Base-by-base conservation (phyloP, 2,329 filamentous ascomycete genomes). In the Aspergillus fructus region DNA sequence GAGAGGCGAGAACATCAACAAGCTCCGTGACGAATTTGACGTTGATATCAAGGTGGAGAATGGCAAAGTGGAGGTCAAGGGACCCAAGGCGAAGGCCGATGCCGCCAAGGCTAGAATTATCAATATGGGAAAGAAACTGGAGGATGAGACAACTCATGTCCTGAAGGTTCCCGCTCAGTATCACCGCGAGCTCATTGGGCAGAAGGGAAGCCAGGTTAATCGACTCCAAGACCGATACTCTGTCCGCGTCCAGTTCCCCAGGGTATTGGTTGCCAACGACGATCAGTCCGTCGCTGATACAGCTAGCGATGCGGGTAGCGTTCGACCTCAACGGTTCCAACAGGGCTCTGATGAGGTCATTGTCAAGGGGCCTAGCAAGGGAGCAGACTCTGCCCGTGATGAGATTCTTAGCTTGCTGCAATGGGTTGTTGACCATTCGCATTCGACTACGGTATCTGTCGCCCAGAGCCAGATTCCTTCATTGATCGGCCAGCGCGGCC, bases 231-330 rank as follows among this genome's bases (percentile, higher is more conserved):
- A 88, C 55, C 89, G 93, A 47, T 97, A 99, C 81, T 89, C 89
- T 71, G 94, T 99, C 42, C 87, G 93, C 62, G 94, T 99, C 67
- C 93, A 97, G 78, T 99, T 99, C 81, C 94, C 94, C 41, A 90
- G 92, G 71, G 79, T 82, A 49, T 77, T 74, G 42, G 66, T 70
- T 50, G 67, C 67, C 52, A 73, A 72, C 59, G 90, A 94, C 59
- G 91, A 96, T 56, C 83, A 87, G 58, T 85, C 86, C 13, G 83
- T 84, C 61, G 83, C 81, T 13, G 92, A 93, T 65, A 87, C 83
- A 39, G 81, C 82, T 27, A 89, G 87, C 62, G 89, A 93, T 58
- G 79, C 80, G 51, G 80, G 79, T 57, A 85, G 84, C 60, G 75
- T 78, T 51, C 79, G 81, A 58, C 86, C 86, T 71, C 80, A 82